Evolutionary conservation across 1,139 yeast genomes (phyloP).

Genomic region (Yamadazyma kanchanaburiensis): DNA sequence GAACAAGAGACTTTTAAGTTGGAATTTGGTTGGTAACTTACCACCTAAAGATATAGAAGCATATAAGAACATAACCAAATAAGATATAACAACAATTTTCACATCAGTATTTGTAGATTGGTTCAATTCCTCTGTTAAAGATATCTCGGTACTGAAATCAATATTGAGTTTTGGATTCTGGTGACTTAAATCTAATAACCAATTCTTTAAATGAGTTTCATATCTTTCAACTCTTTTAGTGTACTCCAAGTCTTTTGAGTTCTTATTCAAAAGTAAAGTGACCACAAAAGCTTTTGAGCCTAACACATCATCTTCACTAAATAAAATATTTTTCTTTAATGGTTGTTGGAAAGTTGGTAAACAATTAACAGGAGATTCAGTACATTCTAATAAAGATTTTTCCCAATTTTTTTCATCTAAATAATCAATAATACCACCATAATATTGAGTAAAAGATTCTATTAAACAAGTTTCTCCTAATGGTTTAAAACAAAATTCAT

Average conservation of each 20-base stretch:
- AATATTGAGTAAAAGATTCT: constrained; percentile 90
- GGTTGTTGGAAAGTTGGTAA: constrained; percentile 92
- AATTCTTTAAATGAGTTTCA: constrained; percentile 61
- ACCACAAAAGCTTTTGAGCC: constrained; percentile 70
- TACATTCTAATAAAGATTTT: constrained; percentile 52
- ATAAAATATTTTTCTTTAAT: constrained; percentile 63
- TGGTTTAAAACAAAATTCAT: constrained; percentile 84
- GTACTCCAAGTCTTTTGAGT: constrained; percentile 30
- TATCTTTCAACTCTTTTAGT: constrained; percentile 51
- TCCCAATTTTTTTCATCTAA: constrained; percentile 58
- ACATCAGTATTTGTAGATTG: constrained; percentile 80
- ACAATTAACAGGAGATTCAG: constrained; percentile 83
- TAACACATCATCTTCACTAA: constrained; percentile 50
- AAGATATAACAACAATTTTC: constrained; percentile 67
- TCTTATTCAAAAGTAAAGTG: constrained; percentile 57
- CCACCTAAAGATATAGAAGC: constrained; percentile 84
- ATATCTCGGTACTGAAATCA: constrained; percentile 77
- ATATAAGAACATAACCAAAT: constrained; percentile 84
- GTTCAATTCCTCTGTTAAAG: constrained; percentile 79
- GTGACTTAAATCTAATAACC: constrained; percentile 50
- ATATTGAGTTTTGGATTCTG: constrained; percentile 52
- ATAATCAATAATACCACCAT: constrained; percentile 56
- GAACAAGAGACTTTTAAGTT: constrained; percentile 36
- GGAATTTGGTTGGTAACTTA: constrained; percentile 28
- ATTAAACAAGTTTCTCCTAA: constrained; percentile 73